Conservation (phyloP, 805 yeast species). For the Candida vaughaniae region DNA sequence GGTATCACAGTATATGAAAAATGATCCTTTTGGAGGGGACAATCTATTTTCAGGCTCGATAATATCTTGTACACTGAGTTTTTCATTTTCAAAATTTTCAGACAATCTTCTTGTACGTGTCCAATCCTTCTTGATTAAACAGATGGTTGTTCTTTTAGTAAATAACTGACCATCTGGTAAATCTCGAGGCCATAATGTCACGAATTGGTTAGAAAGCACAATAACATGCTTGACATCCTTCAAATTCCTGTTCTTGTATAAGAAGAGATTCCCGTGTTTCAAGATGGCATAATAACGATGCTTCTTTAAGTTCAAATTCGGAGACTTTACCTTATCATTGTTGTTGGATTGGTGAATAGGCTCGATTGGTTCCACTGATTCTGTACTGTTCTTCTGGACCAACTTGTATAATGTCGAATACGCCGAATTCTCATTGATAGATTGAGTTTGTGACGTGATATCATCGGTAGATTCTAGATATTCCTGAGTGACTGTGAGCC, state of each 20-base stretch:
- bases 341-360: not conserved
- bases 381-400: conserved; percentile 31
- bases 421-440: conserved; percentile 50
- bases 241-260: conserved; percentile 71
- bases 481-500: conserved; percentile 83
- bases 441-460: conserved; percentile 48
- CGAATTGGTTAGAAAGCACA: conserved; percentile 66
- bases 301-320: conserved; percentile 34
- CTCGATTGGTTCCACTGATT: conserved; percentile 1
- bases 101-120: conserved; percentile 20
- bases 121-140: conserved; percentile 51
- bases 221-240: conserved; percentile 75
- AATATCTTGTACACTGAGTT: conserved; percentile 25
- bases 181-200: conserved; percentile 82
- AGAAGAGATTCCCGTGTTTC: conserved; percentile 83
- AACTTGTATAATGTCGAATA: conserved; percentile 60
- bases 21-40: conserved; percentile 38
- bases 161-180: conserved; percentile 76
- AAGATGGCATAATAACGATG: conserved; percentile 69
- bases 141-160: conserved; percentile 76
- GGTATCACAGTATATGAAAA: conserved; percentile 71
- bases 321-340: conserved; percentile 16
- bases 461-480: conserved; percentile 47
- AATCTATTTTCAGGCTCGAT: conserved; percentile 19
- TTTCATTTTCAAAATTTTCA: conserved; percentile 17